Evolutionary conservation across 1,284 basidiomycete genomes (phyloP).

Genomic region (Ustilago shanxiensis): DNA sequence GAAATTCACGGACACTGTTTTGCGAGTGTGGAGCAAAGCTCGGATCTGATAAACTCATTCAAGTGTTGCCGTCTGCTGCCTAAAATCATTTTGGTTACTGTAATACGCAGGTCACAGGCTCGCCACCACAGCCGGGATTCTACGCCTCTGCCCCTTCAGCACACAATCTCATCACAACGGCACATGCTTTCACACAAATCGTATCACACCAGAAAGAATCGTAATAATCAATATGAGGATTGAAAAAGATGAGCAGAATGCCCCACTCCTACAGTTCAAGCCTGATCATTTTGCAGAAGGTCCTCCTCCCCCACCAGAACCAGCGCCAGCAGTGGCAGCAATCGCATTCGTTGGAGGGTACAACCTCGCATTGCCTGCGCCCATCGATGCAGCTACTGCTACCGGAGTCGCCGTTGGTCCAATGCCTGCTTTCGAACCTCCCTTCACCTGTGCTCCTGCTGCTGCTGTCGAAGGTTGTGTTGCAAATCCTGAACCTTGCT

Average conservation of each 20-base stretch:
- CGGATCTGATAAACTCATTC: constrained; percentile 19
- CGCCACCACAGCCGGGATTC: not conserved
- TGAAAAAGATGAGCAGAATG: not conserved
- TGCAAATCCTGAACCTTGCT: not conserved
- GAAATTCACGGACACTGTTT: constrained; percentile 23
- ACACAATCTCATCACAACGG: not conserved
- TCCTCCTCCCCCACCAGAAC: too few species aligned
- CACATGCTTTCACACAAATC: not conserved
- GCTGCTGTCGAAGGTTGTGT: not conserved
- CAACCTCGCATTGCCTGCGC: constrained; percentile 27
- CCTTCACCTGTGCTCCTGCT: not conserved
- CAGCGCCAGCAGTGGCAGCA: not conserved
- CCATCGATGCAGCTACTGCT: constrained; percentile 24
- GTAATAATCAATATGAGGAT: not conserved
- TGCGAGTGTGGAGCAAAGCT: not conserved
- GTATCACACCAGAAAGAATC: not conserved
- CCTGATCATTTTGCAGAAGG: too few species aligned
- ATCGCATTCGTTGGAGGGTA: constrained; percentile 24
- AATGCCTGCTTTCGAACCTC: not conserved
- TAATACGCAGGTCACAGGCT: not conserved
- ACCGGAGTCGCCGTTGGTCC: constrained; percentile 37
- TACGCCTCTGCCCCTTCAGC: not conserved
- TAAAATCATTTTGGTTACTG: not conserved
- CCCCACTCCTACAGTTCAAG: too few species aligned
- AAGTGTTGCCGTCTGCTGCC: not conserved